Evolutionary conservation across 371 early-diverging fungal species (phyloP).

Genomic region (Saksenaea vasiformis): DNA sequence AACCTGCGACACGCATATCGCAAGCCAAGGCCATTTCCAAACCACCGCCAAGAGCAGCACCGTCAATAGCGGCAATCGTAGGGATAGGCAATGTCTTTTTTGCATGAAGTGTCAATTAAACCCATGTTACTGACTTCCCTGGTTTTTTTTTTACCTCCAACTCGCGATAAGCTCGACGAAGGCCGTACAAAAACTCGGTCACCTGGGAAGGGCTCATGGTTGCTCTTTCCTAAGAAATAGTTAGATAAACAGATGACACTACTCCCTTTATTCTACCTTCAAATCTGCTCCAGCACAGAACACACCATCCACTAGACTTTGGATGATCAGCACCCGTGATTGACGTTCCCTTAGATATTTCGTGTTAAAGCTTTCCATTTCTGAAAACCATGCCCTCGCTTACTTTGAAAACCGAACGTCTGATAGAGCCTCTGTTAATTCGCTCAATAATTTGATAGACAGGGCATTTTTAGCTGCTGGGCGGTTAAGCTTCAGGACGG

Average conservation of each 20-base stretch:
- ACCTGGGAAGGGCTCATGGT: slow-evolving; percentile 86
- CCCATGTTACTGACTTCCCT: neutral
- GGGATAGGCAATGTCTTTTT: slow-evolving; percentile 84
- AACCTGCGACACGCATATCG: slow-evolving; percentile 87
- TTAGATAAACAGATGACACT: neutral
- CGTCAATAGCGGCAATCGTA: slow-evolving; percentile 95
- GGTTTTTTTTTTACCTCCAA: slow-evolving; percentile 63
- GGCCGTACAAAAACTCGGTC: slow-evolving; percentile 75
- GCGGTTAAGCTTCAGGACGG: slow-evolving; percentile 82
- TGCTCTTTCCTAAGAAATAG: slow-evolving; percentile 73
- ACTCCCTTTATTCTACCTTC: slow-evolving; percentile 64
- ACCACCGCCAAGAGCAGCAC: slow-evolving; percentile 95
- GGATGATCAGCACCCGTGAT: slow-evolving; percentile 81
- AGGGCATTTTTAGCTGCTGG: slow-evolving; percentile 91
- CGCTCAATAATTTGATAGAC: slow-evolving; percentile 73
- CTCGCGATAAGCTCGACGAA: slow-evolving; percentile 80
- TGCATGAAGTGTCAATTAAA: neutral
- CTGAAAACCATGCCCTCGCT: neutral
- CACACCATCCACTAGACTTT: slow-evolving; percentile 80
- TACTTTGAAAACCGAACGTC: slow-evolving; percentile 70
- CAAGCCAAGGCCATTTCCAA: slow-evolving; percentile 92
- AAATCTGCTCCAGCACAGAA: slow-evolving; percentile 98
- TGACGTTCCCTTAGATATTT: slow-evolving; percentile 31
- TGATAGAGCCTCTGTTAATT: slow-evolving; percentile 72
- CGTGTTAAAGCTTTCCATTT: neutral